Conservation (phyloP, 805 yeast genomes). For the Henningerozyma blattae region DNA sequence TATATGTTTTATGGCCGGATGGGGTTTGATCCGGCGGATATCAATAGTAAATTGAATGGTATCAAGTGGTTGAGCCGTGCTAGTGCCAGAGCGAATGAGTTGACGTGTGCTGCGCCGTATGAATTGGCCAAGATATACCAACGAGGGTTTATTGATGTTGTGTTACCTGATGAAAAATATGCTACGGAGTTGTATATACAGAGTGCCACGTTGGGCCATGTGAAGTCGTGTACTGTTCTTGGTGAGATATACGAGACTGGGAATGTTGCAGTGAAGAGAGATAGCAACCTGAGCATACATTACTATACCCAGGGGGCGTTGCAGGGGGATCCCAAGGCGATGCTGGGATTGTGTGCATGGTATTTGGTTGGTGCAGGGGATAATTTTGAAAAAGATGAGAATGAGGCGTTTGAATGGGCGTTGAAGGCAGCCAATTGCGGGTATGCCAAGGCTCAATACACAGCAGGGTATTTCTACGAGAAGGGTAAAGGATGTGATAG, state of each 20-base stretch:
- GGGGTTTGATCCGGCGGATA: constrained; percentile 56
- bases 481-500: constrained; percentile 76
- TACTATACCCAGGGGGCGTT: constrained; percentile 86
- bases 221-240: constrained; percentile 64
- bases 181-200: constrained; percentile 78
- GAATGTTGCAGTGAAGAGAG: constrained; percentile 52
- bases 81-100: constrained; percentile 67
- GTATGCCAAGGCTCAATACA: constrained; percentile 71
- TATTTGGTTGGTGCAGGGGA: constrained; percentile 85
- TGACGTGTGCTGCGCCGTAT: constrained; percentile 87
- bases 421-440: constrained; percentile 68
- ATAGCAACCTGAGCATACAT: constrained; percentile 76
- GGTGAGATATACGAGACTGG: constrained; percentile 82
- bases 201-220: constrained; percentile 81
- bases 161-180: constrained; percentile 71
- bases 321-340: constrained; percentile 77
- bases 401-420: constrained; percentile 94
- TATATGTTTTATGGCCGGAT: constrained; percentile 74
- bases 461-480: constrained; percentile 74
- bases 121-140: constrained; percentile 81
- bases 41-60: constrained; percentile 70
- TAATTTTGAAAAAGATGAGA: constrained; percentile 62
- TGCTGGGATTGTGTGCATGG: constrained; percentile 96
- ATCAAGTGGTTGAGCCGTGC: constrained; percentile 90
- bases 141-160: constrained; percentile 74